Evolutionary conservation across 352 stramenopile species (phyloP).

Genomic region (Globisporangium lucens): DNA sequence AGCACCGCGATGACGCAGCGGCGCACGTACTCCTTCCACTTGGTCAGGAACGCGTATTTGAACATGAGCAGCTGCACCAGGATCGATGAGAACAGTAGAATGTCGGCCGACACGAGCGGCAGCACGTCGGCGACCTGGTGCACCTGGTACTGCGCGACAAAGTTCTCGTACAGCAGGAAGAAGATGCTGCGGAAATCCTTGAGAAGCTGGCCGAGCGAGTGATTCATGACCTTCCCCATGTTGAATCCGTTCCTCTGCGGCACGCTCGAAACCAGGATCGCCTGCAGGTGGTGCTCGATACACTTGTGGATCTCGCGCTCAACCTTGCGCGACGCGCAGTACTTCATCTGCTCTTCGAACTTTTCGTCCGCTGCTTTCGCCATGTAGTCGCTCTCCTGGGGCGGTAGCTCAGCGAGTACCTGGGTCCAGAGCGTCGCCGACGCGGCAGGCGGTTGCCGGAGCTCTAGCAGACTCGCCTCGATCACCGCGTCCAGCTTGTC

Average conservation of each 20-base stretch:
- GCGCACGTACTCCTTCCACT: constrained; percentile 25
- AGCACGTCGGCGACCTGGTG: constrained; percentile 26
- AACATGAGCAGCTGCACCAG: constrained; percentile 53
- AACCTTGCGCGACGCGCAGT: constrained; percentile 25
- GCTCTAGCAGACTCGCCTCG: constrained; percentile 30
- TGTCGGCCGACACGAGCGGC: constrained; percentile 44
- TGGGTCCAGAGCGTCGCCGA: constrained; percentile 31
- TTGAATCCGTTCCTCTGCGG: constrained; percentile 40
- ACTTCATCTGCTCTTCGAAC: constrained; percentile 68
- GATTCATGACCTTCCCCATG: constrained; percentile 36
- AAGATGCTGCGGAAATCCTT: constrained; percentile 55
- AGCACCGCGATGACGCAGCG: constrained; percentile 52
- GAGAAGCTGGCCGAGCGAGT: constrained; percentile 49
- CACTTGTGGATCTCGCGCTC: constrained; percentile 27
- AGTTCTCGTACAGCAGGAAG: constrained; percentile 34
- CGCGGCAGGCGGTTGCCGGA: constrained; percentile 10
- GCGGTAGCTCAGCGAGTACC: constrained; percentile 38
- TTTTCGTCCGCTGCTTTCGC: constrained; percentile 49
- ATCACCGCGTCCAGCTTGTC: constrained; percentile 41
- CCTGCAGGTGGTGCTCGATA: constrained; percentile 41
- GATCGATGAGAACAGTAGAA: constrained; percentile 49
- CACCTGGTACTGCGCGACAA: constrained; percentile 14
- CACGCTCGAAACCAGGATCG: constrained; percentile 31
- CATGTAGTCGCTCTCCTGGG: constrained; percentile 48
- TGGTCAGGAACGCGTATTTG: constrained; percentile 41